Percentiles rank a stretch among this genome's conserved stretches.
Evolutionary conservation across 2,329 filamentous ascomycete species (phyloP).

Genomic region (Exophiala sp.): DNA sequence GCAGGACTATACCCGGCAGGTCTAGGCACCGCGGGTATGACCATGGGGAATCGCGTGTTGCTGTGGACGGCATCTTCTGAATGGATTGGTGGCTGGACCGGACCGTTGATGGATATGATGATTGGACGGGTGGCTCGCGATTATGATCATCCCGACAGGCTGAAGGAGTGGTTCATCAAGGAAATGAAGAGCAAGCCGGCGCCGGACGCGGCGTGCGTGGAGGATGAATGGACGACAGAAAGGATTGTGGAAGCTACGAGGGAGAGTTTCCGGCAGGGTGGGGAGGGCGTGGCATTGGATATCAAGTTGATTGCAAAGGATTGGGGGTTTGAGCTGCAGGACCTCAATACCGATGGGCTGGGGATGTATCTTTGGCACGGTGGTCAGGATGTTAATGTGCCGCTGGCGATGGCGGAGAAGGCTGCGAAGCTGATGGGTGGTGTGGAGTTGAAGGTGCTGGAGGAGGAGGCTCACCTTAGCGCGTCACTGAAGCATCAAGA

Average conservation of each 20-base stretch:
- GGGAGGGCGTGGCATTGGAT: not conserved
- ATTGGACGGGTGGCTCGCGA: not conserved
- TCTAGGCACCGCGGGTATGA: not conserved
- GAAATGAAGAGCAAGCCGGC: not conserved
- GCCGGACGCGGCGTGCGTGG: not conserved
- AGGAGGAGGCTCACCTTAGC: constrained; percentile 1
- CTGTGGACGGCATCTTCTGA: not conserved
- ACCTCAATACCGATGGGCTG: not conserved
- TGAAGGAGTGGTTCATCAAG: not conserved
- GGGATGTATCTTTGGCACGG: not conserved
- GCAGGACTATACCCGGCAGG: not conserved
- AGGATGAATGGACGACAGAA: not conserved
- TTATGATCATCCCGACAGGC: not conserved
- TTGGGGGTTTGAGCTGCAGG: not conserved
- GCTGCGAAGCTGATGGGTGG: not conserved
- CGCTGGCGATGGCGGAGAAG: not conserved
- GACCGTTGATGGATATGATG: not conserved
- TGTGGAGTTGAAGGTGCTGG: not conserved
- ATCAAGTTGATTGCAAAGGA: constrained; percentile 1
- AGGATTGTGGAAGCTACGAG: not conserved
- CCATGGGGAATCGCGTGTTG: not conserved
- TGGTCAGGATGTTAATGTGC: not conserved
- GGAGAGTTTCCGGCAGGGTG: not conserved
- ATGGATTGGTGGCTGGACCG: not conserved
- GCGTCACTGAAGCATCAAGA: not conserved